Percentiles rank a stretch among this genome's conserved stretches.
Evolutionary conservation across 2,329 filamentous ascomycete genomes (phyloP).

Genomic region (Exophiala sideris): DNA sequence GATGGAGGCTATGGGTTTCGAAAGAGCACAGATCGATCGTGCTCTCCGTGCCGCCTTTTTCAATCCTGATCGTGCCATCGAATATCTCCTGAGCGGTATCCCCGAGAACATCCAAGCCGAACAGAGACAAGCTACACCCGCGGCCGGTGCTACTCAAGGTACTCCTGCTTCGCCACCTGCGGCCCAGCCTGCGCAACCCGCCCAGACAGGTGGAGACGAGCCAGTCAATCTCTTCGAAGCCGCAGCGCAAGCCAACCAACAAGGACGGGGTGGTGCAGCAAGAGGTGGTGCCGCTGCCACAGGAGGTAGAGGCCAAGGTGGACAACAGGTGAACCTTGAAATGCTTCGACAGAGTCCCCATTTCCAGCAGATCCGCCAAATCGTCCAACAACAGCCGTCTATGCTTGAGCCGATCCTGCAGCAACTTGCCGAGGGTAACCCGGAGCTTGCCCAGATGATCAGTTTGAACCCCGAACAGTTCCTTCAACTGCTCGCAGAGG

Average conservation of each 20-base stretch:
- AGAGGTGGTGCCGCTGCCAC: conserved; percentile 43
- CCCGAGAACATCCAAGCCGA: conserved; percentile 77
- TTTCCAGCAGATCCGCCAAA: conserved; percentile 94
- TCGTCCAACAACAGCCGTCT: conserved; percentile 94
- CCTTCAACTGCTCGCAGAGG: conserved; percentile 78
- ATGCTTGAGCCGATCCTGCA: conserved; percentile 99
- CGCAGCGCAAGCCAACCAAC: conserved; percentile 68
- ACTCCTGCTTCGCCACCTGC: conserved; percentile 36
- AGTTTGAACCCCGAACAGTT: conserved; percentile 91
- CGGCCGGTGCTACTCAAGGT: conserved; percentile 22
- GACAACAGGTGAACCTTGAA: conserved; percentile 74
- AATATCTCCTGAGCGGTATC: conserved; percentile 91
- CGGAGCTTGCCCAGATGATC: conserved; percentile 88
- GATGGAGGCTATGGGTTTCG: conserved; percentile 98
- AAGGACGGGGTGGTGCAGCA: conserved; percentile 34
- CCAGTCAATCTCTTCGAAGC: conserved; percentile 89
- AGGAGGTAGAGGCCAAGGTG: conserved; percentile 45
- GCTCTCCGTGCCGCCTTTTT: conserved; percentile 96
- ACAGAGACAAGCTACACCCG: conserved; percentile 51
- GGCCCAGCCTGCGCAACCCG: conserved; percentile 34
- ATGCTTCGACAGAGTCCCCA: conserved; percentile 93
- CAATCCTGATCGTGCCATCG: conserved; percentile 95
- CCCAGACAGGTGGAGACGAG: conserved; percentile 52
- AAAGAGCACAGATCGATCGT: conserved; percentile 79
- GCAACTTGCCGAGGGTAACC: conserved; percentile 91